Base-by-base conservation (phyloP, 441 rosid species). In the Pelargonium myrrhifolium region DNA sequence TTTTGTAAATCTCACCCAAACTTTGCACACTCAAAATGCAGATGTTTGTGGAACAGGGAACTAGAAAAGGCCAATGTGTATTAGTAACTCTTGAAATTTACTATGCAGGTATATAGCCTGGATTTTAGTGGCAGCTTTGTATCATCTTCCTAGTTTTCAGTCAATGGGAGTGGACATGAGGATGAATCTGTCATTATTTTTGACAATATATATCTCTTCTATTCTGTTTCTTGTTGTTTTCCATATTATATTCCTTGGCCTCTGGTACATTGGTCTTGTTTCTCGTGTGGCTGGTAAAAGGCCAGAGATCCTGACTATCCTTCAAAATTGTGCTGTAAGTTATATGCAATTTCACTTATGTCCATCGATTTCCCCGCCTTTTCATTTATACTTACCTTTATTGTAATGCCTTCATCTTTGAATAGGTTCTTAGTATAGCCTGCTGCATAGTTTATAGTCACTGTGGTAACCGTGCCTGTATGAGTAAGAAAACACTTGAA, bases 121-220 rank as follows among this genome's bases (percentile, higher is more conserved):
- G 99, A 92, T 94, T 86, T 88, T 89, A 78, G 86, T 94, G 76
- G 99, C 99, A 47, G 96, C 99, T 78, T 43, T 94, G 79, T 94
- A 94, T 78, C 99, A 94, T 81, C 97, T 94, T 73, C 99, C 99
- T 67, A 94, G 97, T 81, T 92, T 94, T 79, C 98, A 87, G 83
- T 92, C 98, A 47, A 94, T 94, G 99, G 99, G 99, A 78, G 78
- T 94, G 73, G 99, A 94, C 79, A 65, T 94, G 92, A 92, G 99
- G 87, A 94, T 94, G 99, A 94, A 94, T 82, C 81, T 94, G 79
- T 94, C 99, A 66, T 75, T 94, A 81, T 94, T 92, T 81, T 75
- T 94, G 83, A 88, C 97, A 18, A 92, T 94, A 60, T 90, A 79
- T 74, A 69, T 94, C 64, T 84, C 98, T 71, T 94, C 99, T 26